Evolutionary conservation across 345 rosid species (phyloP).

Genomic region (Linum usitatissimum): DNA sequence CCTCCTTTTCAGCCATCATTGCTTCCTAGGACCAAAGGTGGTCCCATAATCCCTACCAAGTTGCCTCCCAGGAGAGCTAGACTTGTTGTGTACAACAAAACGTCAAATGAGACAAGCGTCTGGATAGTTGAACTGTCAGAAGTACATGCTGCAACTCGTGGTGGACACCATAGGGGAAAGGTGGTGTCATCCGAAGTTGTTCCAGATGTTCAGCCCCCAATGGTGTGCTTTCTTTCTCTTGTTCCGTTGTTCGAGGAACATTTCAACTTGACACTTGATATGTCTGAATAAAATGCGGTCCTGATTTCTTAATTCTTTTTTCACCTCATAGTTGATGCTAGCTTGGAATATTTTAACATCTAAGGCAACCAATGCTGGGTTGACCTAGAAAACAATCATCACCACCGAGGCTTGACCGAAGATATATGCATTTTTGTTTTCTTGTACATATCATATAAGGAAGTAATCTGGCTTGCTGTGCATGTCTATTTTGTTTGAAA

Average conservation of each 20-base stretch:
- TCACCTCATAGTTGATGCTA: neutral
- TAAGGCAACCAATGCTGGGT: too few relatives aligned
- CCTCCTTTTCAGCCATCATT: conserved; percentile 92
- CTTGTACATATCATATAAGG: too few relatives aligned
- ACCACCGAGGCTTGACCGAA: too few relatives aligned
- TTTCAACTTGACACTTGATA: neutral
- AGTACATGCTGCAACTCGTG: conserved; percentile 85
- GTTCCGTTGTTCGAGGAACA: neutral
- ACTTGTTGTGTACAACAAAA: conserved; percentile 69
- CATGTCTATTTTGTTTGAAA: too few relatives aligned
- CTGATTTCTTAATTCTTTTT: neutral
- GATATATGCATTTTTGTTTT: too few relatives aligned
- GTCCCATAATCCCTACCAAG: conserved; percentile 71
- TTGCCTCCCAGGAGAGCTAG: conserved; percentile 86
- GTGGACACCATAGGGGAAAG: conserved; percentile 93
- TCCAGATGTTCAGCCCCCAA: conserved; percentile 88
- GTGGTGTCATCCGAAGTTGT: conserved; percentile 62
- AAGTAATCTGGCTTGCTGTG: too few relatives aligned
- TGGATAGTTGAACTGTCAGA: conserved; percentile 80
- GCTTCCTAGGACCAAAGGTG: conserved; percentile 73
- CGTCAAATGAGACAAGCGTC: conserved; percentile 69
- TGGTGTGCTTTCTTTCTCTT: conserved; percentile 35
- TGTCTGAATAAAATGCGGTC: neutral
- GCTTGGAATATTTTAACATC: too few relatives aligned
- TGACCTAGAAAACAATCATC: too few relatives aligned